phyloP scores from a whole-genome alignment of 2,329 filamentous ascomycete species.

The Epichloe coenophiala region DNA sequence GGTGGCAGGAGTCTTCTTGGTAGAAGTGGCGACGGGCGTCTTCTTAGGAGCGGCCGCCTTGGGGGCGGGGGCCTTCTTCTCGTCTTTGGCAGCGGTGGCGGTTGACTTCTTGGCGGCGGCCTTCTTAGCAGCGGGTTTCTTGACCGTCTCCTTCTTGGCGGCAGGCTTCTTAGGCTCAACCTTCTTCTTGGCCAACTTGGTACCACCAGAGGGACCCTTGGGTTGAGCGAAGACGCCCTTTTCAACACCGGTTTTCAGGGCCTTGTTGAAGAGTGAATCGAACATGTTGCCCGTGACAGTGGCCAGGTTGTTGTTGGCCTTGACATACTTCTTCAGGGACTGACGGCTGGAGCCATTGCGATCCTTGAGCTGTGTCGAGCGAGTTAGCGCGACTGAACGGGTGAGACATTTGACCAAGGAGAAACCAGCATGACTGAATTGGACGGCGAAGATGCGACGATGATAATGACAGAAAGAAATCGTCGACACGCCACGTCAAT shows the following conservation, averaged over 20 bases:
- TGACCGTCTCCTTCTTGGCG: constrained; percentile 18
- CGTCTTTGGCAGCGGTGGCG: constrained; percentile 13
- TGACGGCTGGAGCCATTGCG: constrained; percentile 49
- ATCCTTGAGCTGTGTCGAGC: constrained; percentile 40
- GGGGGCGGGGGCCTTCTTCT: constrained; percentile 19
- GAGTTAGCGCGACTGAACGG: constrained; percentile 22
- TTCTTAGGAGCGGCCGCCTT: constrained; percentile 14
- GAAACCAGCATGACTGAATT: too few relatives aligned
- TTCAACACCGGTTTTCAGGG: constrained; percentile 68
- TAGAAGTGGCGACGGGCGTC: background rate
- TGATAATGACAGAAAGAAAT: background rate
- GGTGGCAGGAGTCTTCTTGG: constrained; percentile 4
- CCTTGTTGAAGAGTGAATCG: constrained; percentile 72
- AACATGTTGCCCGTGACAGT: constrained; percentile 40
- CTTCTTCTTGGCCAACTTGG: constrained; percentile 81
- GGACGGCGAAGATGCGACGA: background rate
- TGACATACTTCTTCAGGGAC: constrained; percentile 48
- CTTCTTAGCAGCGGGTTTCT: constrained; percentile 21
- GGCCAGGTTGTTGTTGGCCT: constrained; percentile 38
- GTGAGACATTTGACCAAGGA: background rate
- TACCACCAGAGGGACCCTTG: constrained; percentile 81
- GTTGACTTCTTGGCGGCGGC: constrained; percentile 16
- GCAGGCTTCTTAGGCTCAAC: constrained; percentile 25
- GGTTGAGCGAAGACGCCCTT: constrained; percentile 79
- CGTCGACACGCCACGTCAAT: background rate